Evolutionary conservation across 1,139 yeast species (phyloP).

Genomic region (Taphrina sp.): DNA sequence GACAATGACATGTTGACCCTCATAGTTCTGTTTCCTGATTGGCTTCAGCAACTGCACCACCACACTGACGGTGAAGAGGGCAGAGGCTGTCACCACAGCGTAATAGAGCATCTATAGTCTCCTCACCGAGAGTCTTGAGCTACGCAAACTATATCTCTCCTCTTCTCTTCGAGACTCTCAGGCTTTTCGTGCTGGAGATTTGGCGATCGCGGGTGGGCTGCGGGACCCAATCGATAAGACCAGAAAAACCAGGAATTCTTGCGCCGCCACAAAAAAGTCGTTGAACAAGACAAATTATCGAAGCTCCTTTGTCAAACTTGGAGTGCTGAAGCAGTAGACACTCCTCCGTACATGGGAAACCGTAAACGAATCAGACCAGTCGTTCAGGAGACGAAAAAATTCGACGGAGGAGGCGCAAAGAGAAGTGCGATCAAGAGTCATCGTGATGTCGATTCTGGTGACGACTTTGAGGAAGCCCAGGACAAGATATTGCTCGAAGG

Average conservation of each 20-base stretch:
- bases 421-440: slow-evolving; percentile 16
- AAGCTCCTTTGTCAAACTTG: no score
- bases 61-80: neutral
- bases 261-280: no score
- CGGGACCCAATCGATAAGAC: no score
- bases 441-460: slow-evolving; percentile 37
- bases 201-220: no score
- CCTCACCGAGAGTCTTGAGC: neutral
- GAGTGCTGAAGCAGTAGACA: no score
- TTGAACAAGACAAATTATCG: no score
- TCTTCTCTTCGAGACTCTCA: no score
- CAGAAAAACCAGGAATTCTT: no score
- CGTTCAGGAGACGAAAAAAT: slow-evolving; percentile 11
- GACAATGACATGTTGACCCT: slow-evolving; percentile 58
- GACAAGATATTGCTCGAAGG: slow-evolving; percentile 38
- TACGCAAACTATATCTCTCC: no score
- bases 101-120: neutral
- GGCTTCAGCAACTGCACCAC: slow-evolving; percentile 18
- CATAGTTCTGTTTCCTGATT: slow-evolving; percentile 6
- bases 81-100: neutral
- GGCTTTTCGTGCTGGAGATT: no score
- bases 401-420: slow-evolving; percentile 29
- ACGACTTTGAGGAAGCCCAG: slow-evolving; percentile 38
- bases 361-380: slow-evolving; percentile 13
- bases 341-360: no score